Evolutionary conservation across 208 protist genomes (phyloP).

Genomic region (Trypanosoma theileri): DNA sequence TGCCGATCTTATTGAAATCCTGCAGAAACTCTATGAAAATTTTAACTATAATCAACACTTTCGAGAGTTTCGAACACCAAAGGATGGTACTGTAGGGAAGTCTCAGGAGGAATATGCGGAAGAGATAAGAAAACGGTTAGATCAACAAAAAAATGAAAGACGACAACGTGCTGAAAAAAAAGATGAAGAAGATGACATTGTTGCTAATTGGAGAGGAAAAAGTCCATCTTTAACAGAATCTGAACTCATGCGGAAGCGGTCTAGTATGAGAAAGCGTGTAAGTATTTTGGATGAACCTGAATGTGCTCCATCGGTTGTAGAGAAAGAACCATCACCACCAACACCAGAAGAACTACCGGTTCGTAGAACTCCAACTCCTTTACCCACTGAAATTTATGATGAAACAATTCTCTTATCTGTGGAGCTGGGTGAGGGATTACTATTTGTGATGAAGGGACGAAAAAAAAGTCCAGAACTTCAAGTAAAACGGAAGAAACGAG

Average conservation of each 20-base stretch:
- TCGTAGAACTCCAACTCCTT: not conserved
- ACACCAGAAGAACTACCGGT: not conserved
- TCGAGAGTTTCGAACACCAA: constrained; percentile 26
- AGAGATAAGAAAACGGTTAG: constrained; percentile 34
- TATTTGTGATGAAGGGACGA: constrained; percentile 19
- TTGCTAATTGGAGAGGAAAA: not conserved
- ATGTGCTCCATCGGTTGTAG: not conserved
- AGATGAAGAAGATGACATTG: not conserved
- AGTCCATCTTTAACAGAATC: not conserved
- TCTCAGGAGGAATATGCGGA: constrained; percentile 51
- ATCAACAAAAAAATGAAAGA: constrained; percentile 8
- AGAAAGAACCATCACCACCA: not conserved
- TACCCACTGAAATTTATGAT: not conserved
- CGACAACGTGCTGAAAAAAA: not conserved
- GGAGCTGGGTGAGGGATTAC: constrained; percentile 12
- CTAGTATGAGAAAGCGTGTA: not conserved
- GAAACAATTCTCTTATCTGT: constrained; percentile 5
- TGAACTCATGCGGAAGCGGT: not conserved
- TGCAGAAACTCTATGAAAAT: constrained; percentile 56
- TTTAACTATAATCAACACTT: constrained; percentile 77
- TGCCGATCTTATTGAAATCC: constrained; percentile 48
- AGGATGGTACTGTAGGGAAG: constrained; percentile 1
- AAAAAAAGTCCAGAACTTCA: not conserved
- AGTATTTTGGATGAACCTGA: not conserved
- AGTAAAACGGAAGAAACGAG: constrained; percentile 1